These are phyloP conservation scores for Plectosphaerella plurivora DNA, from an alignment of 2,329 filamentous ascomycete species.

Conservation along the genomic window DNA sequence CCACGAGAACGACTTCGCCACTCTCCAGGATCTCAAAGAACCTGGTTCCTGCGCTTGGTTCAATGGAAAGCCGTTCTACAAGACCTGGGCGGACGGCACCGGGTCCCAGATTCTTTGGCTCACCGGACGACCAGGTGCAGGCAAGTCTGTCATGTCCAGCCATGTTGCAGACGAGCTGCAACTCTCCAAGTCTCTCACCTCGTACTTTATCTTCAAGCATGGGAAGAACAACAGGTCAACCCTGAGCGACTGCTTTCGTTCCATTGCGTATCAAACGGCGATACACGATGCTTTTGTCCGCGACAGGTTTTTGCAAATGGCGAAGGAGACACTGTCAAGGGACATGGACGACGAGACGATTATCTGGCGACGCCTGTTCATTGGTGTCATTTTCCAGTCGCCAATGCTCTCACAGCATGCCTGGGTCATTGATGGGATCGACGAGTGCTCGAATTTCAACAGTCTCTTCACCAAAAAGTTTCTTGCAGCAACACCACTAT, in stretches of 20 bases:
- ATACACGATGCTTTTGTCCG: constrained; percentile 14
- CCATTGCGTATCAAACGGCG: constrained; percentile 24
- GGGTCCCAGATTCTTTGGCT: constrained; percentile 20
- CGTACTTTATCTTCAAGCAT: constrained; percentile 24
- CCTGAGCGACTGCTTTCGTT: constrained; percentile 18
- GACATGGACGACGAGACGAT: constrained; percentile 15
- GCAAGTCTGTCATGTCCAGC: constrained; percentile 23
- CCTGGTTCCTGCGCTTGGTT: constrained; percentile 25
- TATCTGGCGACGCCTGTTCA: constrained; percentile 20
- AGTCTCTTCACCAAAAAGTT: constrained; percentile 12
- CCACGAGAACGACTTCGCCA: constrained; percentile 18
- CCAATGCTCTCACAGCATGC: constrained; percentile 13
- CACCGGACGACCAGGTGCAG: constrained; percentile 19
- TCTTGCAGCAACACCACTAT: constrained; percentile 11
- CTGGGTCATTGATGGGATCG: constrained; percentile 24
- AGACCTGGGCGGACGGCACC: constrained; percentile 13
- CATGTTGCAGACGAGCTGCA: constrained; percentile 19
- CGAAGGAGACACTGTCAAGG: constrained; percentile 12
- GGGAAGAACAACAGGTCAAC: constrained; percentile 14
- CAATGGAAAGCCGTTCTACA: constrained; percentile 13
- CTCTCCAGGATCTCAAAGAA: constrained; percentile 17
- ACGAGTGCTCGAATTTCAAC: constrained; percentile 20
- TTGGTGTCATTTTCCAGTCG: constrained; percentile 16
- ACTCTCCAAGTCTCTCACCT: constrained; percentile 12
- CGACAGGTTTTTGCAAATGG: constrained; percentile 14